Evolutionary conservation across 2,329 filamentous ascomycete species (phyloP).

Genomic region (Stagonosporopsis rhizophila): DNA sequence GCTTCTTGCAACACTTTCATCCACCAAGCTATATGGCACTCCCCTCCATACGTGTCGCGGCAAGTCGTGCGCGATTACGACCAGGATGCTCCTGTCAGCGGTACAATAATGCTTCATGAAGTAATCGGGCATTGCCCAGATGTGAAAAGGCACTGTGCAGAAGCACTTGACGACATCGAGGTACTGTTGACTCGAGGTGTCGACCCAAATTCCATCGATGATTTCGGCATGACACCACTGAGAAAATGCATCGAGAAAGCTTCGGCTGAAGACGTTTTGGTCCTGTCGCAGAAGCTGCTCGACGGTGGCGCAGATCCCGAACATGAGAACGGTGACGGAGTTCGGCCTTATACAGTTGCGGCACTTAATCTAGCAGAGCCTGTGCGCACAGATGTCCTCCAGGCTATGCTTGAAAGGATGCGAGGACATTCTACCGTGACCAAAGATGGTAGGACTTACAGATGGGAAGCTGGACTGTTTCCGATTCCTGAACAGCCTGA

Average conservation of each 20-base stretch:
- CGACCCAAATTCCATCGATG: constrained; percentile 33
- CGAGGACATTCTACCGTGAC: constrained; percentile 21
- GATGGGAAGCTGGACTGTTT: constrained; percentile 34
- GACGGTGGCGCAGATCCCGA: constrained; percentile 43
- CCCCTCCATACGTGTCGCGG: constrained; percentile 33
- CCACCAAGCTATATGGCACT: constrained; percentile 46
- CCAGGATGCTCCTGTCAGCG: constrained; percentile 20
- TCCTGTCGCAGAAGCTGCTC: constrained; percentile 35
- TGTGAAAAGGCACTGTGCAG: constrained; percentile 39
- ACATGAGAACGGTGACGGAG: constrained; percentile 26
- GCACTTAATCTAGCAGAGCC: constrained; percentile 39
- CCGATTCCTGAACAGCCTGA: constrained; percentile 36
- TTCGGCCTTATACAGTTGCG: constrained; percentile 35
- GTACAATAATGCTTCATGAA: constrained; percentile 36
- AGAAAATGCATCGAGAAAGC: constrained; percentile 37
- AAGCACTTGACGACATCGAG: constrained; percentile 41
- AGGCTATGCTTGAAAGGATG: constrained; percentile 35
- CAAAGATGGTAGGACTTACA: constrained; percentile 20
- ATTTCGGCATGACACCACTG: constrained; percentile 31
- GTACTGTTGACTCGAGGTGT: constrained; percentile 37
- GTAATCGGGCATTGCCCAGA: constrained; percentile 40
- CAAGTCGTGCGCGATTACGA: constrained; percentile 33
- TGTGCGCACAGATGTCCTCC: constrained; percentile 33
- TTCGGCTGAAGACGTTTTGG: constrained; percentile 37
- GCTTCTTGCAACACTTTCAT: constrained; percentile 30